A percentile compares a stretch with the other conserved stretches of the same genome.
Conservation (phyloP, 2,329 filamentous ascomycete species). For the Sporothrix inflata region DNA sequence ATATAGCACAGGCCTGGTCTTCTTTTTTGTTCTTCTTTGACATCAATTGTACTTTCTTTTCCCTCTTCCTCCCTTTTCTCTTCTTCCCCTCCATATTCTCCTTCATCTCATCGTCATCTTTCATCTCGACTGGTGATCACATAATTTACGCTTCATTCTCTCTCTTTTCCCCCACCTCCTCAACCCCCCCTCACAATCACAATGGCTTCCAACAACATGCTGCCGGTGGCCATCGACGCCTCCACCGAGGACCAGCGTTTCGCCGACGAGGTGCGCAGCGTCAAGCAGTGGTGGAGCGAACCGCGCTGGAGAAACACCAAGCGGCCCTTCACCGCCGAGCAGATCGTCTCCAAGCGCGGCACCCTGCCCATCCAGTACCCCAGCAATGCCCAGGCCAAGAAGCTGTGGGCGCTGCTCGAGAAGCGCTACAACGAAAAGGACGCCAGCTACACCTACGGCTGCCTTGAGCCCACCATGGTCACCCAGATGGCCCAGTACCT, state of each 20-base stretch:
- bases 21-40: not conserved
- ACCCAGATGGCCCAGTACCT: constrained; percentile 99
- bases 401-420: constrained; percentile 91
- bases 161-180: not conserved
- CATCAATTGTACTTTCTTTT: not conserved
- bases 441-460: constrained; percentile 94
- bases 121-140: constrained; percentile 15
- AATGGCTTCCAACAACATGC: constrained; percentile 68
- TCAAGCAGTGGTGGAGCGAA: constrained; percentile 94
- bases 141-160: not conserved
- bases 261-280: constrained; percentile 78
- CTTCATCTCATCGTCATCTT: not conserved
- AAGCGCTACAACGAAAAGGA: constrained; percentile 75
- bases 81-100: not conserved
- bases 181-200: constrained; percentile 27
- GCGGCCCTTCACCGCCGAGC: constrained; percentile 91
- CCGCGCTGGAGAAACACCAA: constrained; percentile 91
- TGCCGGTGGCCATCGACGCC: constrained; percentile 59
- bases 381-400: constrained; percentile 86
- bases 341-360: constrained; percentile 94
- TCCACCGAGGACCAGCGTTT: constrained; percentile 68
- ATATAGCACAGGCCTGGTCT: constrained; percentile 22
- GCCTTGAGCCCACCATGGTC: constrained; percentile 96
- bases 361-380: constrained; percentile 90
- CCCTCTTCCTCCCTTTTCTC: not conserved